These are phyloP conservation scores for Suillus paluster DNA, from an alignment of 768 basidiomycete genomes.

Conservation along the genomic window DNA sequence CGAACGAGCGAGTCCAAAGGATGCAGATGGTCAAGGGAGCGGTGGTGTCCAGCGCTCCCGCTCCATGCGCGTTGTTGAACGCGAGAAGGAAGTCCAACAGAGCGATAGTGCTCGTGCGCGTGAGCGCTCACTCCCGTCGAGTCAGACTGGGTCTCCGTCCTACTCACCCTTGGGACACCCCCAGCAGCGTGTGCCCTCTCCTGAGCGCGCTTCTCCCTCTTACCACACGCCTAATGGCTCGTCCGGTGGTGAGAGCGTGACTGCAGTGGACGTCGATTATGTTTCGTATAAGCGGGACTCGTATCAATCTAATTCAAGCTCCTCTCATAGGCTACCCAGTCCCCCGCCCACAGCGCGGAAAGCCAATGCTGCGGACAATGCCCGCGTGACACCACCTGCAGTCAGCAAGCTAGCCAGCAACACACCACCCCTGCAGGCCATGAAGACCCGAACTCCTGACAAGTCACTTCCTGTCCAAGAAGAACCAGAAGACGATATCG, in stretches of 20 bases:
- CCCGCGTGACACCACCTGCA: slow-evolving; percentile 40
- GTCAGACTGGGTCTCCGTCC: slow-evolving; percentile 41
- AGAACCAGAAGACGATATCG: slow-evolving; percentile 69
- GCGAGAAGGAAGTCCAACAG: slow-evolving; percentile 47
- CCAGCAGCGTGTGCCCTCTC: slow-evolving; percentile 50
- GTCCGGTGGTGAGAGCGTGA: slow-evolving; percentile 49
- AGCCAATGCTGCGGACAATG: slow-evolving; percentile 23
- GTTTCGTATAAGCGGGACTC: slow-evolving; percentile 51
- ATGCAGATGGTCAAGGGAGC: slow-evolving; percentile 45
- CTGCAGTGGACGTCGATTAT: slow-evolving; percentile 43
- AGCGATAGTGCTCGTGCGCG: slow-evolving; percentile 28
- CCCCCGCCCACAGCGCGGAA: slow-evolving; percentile 33
- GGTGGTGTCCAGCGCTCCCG: slow-evolving; percentile 30
- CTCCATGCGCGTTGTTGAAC: slow-evolving; percentile 42
- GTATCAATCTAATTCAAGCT: slow-evolving; percentile 34
- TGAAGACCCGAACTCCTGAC: slow-evolving; percentile 64
- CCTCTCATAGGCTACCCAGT: slow-evolving; percentile 32
- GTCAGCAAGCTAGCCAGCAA: slow-evolving; percentile 48
- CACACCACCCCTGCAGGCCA: slow-evolving; percentile 59
- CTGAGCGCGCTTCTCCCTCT: slow-evolving; percentile 57
- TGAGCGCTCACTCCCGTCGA: slow-evolving; percentile 36
- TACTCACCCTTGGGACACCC: slow-evolving; percentile 46
- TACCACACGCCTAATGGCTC: slow-evolving; percentile 54
- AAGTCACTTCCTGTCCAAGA: slow-evolving; percentile 79
- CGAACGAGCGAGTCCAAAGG: slow-evolving; percentile 62